phyloP scores from a whole-genome alignment of 805 yeast genomes.

The Candida ortonii region DNA sequence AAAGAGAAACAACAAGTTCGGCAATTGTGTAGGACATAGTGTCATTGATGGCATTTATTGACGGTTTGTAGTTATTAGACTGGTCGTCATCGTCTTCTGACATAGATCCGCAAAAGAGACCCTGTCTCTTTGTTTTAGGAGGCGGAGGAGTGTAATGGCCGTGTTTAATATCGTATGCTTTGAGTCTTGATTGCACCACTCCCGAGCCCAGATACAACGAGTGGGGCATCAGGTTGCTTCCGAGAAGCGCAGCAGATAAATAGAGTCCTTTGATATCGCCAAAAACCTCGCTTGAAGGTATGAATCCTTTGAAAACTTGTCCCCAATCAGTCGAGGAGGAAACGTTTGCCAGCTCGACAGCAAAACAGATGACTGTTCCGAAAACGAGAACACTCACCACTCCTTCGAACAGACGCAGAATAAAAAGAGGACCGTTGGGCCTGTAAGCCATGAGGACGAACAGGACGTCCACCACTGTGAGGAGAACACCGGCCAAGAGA shows the following conservation, averaged over 20 bases:
- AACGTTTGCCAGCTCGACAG: constrained; percentile 70
- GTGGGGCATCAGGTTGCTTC: constrained; percentile 97
- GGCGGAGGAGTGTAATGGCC: constrained; percentile 52
- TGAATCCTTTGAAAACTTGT: constrained; percentile 70
- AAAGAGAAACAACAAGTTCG: constrained; percentile 76
- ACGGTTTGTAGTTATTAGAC: constrained; percentile 53
- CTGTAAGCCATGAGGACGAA: constrained; percentile 83
- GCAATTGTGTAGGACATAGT: constrained; percentile 78
- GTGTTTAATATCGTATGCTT: constrained; percentile 68
- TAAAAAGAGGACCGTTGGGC: constrained; percentile 76
- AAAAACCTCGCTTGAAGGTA: constrained; percentile 43
- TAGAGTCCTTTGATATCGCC: constrained; percentile 67
- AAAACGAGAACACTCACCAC: constrained; percentile 75
- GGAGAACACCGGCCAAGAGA: constrained; percentile 72
- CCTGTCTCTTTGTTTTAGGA: constrained; percentile 13
- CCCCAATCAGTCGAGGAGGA: constrained; percentile 49
- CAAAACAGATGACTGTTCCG: constrained; percentile 83
- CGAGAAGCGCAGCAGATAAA: constrained; percentile 79
- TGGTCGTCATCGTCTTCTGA: constrained; percentile 19
- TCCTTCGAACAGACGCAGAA: constrained; percentile 76
- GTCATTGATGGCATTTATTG: constrained; percentile 74
- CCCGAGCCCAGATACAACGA: constrained; percentile 85
- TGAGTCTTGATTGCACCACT: constrained; percentile 78
- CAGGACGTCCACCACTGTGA: constrained; percentile 84
- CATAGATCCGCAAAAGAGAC: constrained; percentile 36